Percentiles rank a stretch among this genome's conserved stretches.
phyloP scores from a whole-genome alignment of 192 early-diverging fungal genomes.

The Lobosporangium transversale region DNA sequence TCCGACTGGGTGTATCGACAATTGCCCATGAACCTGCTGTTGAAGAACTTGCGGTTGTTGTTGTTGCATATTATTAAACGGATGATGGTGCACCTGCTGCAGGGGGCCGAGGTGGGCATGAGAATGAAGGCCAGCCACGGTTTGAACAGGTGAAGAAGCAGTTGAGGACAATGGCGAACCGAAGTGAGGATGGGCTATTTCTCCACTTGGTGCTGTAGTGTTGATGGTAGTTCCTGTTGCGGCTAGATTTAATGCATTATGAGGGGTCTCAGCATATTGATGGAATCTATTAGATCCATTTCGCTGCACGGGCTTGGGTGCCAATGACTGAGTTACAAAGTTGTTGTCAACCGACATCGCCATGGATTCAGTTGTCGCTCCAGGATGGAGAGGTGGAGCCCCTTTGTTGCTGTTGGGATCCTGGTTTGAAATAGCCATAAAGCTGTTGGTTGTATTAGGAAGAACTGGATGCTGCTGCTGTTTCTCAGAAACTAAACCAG shows the following conservation, averaged over 20 bases:
- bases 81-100: slow-evolving; percentile 4
- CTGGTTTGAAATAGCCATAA: not conserved
- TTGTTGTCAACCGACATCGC: too few species aligned
- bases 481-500: not conserved
- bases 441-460: not conserved
- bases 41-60: not conserved
- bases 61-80: not conserved
- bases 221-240: not conserved
- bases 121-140: not conserved
- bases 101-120: not conserved
- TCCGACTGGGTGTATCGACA: not conserved
- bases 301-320: not conserved
- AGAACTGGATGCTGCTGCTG: not conserved
- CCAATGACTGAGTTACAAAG: not conserved
- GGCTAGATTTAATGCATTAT: not conserved
- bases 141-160: slow-evolving; percentile 12
- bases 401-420: not conserved
- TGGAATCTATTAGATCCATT: too few species aligned
- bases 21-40: slow-evolving; percentile 4
- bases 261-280: too few species aligned
- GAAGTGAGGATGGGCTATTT: not conserved
- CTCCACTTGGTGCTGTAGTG: not conserved
- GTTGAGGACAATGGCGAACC: slow-evolving; percentile 10
- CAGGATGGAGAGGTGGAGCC: not conserved
- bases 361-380: not conserved